phyloP scores from a whole-genome alignment of 1,284 basidiomycete genomes.

The Crepidotus sp. region DNA sequence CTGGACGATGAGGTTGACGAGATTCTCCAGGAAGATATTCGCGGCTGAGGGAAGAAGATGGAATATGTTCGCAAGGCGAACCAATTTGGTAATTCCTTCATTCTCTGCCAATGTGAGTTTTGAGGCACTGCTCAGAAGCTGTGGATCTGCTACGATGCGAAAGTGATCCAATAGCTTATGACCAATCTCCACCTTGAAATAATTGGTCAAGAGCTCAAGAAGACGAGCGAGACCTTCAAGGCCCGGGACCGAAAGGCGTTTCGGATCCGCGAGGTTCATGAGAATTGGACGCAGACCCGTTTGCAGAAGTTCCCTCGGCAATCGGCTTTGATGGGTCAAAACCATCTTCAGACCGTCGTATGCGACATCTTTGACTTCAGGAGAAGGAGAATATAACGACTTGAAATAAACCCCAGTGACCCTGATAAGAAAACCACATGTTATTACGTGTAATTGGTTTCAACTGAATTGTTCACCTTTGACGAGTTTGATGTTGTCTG shows the following conservation, averaged over 20 bases:
- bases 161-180: conserved; percentile 97
- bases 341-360: conserved; percentile 91
- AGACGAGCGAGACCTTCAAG: conserved; percentile 94
- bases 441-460: conserved; percentile 1
- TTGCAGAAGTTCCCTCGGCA: conserved; percentile 95
- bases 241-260: conserved; percentile 89
- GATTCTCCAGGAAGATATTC: conserved; percentile 83
- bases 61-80: conserved; percentile 93
- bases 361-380: conserved; percentile 92
- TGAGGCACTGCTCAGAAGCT: conserved; percentile 75
- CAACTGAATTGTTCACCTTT: conserved; percentile 49
- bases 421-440: conserved; percentile 33
- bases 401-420: conserved; percentile 98
- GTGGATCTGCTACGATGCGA: conserved; percentile 78
- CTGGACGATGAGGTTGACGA: conserved; percentile 86
- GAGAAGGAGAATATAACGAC: conserved; percentile 89
- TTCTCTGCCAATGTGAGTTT: conserved; percentile 79
- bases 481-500: conserved; percentile 73
- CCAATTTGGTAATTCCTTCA: conserved; percentile 88
- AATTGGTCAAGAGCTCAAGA: conserved; percentile 91
- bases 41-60: conserved; percentile 91
- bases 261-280: conserved; percentile 97
- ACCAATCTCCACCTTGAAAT: conserved; percentile 99
- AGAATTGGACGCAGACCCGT: conserved; percentile 92
- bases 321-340: conserved; percentile 80